phyloP scores from a whole-genome alignment of 768 basidiomycete genomes.

The Wakefieldia striispora region DNA sequence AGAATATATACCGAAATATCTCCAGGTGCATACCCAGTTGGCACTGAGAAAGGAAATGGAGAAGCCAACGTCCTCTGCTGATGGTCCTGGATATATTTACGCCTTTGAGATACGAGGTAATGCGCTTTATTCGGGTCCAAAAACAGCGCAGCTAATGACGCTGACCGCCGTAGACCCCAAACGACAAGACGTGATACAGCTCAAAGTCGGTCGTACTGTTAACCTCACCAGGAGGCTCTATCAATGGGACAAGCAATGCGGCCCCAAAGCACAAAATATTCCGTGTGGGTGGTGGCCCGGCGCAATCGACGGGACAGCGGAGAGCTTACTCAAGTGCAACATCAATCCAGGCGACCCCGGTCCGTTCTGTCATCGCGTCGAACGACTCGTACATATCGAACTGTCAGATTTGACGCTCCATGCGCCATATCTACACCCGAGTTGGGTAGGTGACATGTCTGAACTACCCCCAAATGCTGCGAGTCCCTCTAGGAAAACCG shows the following conservation, averaged over 20 bases:
- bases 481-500: conserved; percentile 14
- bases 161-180: conserved; percentile 26
- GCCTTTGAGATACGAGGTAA: conserved; percentile 75
- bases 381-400: conserved; percentile 79
- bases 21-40: conserved; percentile 58
- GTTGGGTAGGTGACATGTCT: conserved; percentile 40
- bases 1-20: conserved; percentile 73
- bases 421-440: conserved; percentile 55
- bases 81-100: conserved; percentile 77
- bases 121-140: conserved; percentile 1
- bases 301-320: conserved; percentile 37
- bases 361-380: conserved; percentile 69
- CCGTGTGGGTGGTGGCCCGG: conserved; percentile 75
- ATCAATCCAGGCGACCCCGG: conserved; percentile 61
- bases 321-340: conserved; percentile 61
- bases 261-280: conserved; percentile 71
- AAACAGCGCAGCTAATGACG: conserved; percentile 2
- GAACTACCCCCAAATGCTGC: conserved; percentile 12
- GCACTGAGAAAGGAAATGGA: conserved; percentile 55
- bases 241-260: conserved; percentile 81
- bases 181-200: conserved; percentile 44
- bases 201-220: conserved; percentile 78
- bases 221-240: conserved; percentile 72
- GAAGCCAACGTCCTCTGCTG: conserved; percentile 49
- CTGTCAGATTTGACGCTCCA: conserved; percentile 65